Conservation (phyloP, 768 basidiomycete genomes). For the Coprinopsis strossmayeri region DNA sequence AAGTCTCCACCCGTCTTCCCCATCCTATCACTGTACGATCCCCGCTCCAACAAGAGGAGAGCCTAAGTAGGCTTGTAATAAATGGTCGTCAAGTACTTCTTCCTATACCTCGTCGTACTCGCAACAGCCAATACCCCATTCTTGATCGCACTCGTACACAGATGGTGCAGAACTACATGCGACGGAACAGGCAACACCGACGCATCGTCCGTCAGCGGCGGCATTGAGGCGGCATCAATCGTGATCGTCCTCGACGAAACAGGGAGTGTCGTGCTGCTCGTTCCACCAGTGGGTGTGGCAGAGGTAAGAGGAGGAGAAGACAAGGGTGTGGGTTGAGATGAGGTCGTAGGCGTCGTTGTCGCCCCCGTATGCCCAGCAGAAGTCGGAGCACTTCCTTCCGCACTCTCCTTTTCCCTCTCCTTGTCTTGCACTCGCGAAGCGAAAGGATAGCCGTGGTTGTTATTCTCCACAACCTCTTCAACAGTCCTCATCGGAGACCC, state of each 20-base stretch:
- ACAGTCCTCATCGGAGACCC: not conserved
- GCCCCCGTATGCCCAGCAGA: no score
- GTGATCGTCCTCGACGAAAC: slow-evolving; percentile 26
- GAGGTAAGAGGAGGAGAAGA: not conserved
- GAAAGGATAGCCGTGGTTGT: no score
- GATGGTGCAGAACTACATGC: slow-evolving; percentile 90
- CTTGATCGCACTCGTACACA: slow-evolving; percentile 92
- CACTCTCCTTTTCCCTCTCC: no score
- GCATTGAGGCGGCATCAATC: slow-evolving; percentile 28
- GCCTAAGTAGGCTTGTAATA: slow-evolving; percentile 33
- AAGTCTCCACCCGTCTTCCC: no score
- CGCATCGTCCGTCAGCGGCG: slow-evolving; percentile 74
- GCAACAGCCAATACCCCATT: slow-evolving; percentile 92
- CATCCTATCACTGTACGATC: no score
- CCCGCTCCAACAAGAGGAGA: no score
- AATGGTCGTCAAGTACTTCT: slow-evolving; percentile 89
- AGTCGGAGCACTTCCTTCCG: no score
- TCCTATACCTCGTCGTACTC: slow-evolving; percentile 84
- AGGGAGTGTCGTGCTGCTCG: slow-evolving; percentile 7
- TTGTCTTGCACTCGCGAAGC: no score
- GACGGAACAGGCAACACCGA: slow-evolving; percentile 89
- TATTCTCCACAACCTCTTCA: not conserved
- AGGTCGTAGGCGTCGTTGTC: no score
- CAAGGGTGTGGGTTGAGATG: slow-evolving; percentile 6
- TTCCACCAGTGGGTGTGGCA: slow-evolving; percentile 5